These are phyloP conservation scores for Hyparrhenia diplandra DNA, from an alignment of 176 grass and related monocot genomes.

Conservation along the genomic window DNA sequence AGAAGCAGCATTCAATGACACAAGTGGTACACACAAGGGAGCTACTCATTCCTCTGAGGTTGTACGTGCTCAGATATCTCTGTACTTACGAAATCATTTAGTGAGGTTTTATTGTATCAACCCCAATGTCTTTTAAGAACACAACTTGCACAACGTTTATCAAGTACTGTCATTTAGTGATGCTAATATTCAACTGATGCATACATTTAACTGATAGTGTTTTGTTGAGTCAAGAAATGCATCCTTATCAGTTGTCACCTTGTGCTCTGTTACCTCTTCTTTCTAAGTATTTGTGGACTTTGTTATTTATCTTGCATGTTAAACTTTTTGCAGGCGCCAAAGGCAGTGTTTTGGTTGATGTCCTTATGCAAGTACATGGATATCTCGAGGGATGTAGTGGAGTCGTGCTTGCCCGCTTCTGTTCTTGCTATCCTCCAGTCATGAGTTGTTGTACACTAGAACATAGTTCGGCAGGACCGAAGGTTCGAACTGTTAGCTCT, in stretches of 20 bases:
- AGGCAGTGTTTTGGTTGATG: slow-evolving; percentile 61
- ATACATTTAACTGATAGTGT: neutral
- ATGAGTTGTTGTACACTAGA: slow-evolving; percentile 21
- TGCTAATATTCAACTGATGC: neutral
- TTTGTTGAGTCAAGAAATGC: neutral
- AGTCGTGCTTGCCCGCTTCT: slow-evolving; percentile 44
- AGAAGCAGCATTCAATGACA: slow-evolving; percentile 51
- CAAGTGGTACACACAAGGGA: no score
- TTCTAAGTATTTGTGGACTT: neutral
- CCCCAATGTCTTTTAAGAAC: neutral
- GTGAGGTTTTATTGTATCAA: neutral
- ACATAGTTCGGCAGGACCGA: neutral
- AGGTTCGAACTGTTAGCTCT: neutral
- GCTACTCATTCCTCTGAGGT: slow-evolving; percentile 50
- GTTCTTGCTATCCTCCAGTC: slow-evolving; percentile 47
- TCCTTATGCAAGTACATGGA: slow-evolving; percentile 69
- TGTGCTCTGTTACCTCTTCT: neutral
- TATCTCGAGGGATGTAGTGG: slow-evolving; percentile 40
- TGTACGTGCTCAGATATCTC: neutral
- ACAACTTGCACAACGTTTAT: neutral
- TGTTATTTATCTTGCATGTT: neutral
- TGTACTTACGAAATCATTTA: neutral
- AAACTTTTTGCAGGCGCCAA: slow-evolving; percentile 42
- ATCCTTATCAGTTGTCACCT: neutral
- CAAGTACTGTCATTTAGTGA: neutral